Evolutionary conservation across 225 moss, liverwort and hornwort genomes (phyloP).

Genomic region (Pleurozium schreberi): DNA sequence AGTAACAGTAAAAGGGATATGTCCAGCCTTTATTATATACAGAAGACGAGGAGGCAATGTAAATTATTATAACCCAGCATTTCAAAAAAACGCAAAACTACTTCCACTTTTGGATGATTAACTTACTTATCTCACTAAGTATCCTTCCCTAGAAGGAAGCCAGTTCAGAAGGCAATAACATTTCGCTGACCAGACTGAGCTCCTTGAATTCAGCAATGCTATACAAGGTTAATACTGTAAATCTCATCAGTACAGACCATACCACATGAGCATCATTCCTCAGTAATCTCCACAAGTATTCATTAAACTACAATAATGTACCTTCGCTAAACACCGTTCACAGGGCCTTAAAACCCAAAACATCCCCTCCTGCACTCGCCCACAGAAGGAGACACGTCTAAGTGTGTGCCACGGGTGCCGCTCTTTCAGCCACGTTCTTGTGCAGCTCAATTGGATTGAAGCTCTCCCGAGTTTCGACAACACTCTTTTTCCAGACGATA

Average conservation of each 20-base stretch:
- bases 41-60: not conserved
- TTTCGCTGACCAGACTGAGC: not conserved
- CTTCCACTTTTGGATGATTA: not conserved
- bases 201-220: not conserved
- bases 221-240: not conserved
- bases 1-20: not conserved
- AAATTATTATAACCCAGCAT: not conserved
- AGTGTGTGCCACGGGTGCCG: conserved; percentile 17
- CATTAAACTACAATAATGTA: not conserved
- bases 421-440: not conserved
- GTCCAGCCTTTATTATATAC: not conserved
- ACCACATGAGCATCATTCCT: not conserved
- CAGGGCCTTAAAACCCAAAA: not conserved
- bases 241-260: not conserved
- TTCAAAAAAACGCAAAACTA: not conserved
- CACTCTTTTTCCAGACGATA: conserved; percentile 18
- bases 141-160: not conserved
- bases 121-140: not conserved
- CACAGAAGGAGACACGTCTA: not conserved
- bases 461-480: conserved; percentile 1
- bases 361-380: not conserved
- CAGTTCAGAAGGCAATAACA: not conserved
- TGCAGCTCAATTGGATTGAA: conserved; percentile 30
- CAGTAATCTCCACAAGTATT: not conserved
- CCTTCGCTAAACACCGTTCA: not conserved